These are phyloP conservation scores for Fusarium sambucinum DNA, from an alignment of 2,329 filamentous ascomycete species.

Conservation along the genomic window DNA sequence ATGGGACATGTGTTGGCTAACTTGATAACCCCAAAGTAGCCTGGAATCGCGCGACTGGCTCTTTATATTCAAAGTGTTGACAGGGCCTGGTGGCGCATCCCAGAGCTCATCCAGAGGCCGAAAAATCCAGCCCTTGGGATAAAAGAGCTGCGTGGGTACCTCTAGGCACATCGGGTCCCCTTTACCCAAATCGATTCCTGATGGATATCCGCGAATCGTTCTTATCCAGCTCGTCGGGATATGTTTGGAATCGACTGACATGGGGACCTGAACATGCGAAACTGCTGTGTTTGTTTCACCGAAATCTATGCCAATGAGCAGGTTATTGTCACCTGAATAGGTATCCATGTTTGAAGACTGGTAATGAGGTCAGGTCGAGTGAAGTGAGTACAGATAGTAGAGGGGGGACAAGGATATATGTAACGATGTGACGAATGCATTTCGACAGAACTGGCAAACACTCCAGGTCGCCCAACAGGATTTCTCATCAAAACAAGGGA, in stretches of 20 bases:
- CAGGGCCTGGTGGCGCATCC: not conserved
- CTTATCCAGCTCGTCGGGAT: not conserved
- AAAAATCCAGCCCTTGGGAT: not conserved
- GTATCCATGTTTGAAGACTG: not conserved
- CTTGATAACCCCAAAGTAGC: slow-evolving; percentile 9
- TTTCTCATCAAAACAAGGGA: no score
- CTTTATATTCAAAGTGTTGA: not conserved
- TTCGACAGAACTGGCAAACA: not conserved
- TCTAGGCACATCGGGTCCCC: not conserved
- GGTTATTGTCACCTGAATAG: not conserved
- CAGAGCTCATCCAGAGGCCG: not conserved
- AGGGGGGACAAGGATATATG: not conserved
- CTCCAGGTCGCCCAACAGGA: no score
- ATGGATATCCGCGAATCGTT: not conserved
- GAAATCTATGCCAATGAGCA: slow-evolving; percentile 5
- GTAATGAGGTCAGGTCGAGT: not conserved
- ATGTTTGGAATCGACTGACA: not conserved
- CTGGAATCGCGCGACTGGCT: not conserved
- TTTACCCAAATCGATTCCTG: no score
- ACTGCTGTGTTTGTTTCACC: slow-evolving; percentile 9
- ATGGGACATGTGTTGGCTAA: not conserved
- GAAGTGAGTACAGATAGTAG: not conserved
- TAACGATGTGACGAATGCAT: no score
- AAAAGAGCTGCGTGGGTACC: slow-evolving; percentile 4
- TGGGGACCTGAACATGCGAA: not conserved